Evolutionary conservation across 129 eudicot species (phyloP).

Genomic region (Flaveria sonorensis): DNA sequence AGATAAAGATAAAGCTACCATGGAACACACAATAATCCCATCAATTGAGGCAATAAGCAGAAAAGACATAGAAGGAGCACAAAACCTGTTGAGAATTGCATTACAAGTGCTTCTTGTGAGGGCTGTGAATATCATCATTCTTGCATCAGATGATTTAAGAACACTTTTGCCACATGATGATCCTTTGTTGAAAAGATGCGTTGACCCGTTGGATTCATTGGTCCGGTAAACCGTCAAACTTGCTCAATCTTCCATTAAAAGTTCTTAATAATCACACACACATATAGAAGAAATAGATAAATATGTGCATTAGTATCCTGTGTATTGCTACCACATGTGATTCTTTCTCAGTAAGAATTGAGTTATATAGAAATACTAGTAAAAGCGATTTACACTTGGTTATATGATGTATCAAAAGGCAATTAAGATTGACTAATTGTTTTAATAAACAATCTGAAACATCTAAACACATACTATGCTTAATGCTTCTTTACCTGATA

Average conservation of each 20-base stretch:
- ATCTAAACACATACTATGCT: not conserved
- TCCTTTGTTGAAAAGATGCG: constrained; percentile 66
- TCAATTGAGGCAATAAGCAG: constrained; percentile 60
- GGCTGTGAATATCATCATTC: constrained; percentile 60
- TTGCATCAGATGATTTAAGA: constrained; percentile 64
- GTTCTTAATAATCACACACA: constrained; percentile 14
- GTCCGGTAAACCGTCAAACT: constrained; percentile 58
- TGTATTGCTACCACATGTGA: constrained; percentile 1
- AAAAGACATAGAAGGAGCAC: constrained; percentile 57
- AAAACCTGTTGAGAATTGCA: constrained; percentile 58
- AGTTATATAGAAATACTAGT: not conserved
- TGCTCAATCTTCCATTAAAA: constrained; percentile 37
- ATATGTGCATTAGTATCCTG: constrained; percentile 9
- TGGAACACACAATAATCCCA: constrained; percentile 65
- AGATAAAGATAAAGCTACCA: constrained; percentile 44
- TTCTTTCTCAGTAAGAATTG: not conserved
- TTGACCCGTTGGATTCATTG: constrained; percentile 80
- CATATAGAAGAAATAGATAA: not conserved
- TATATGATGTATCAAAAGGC: not conserved
- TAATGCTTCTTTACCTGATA: not conserved
- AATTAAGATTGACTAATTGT: no score
- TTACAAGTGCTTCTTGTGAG: constrained; percentile 69
- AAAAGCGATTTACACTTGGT: not conserved
- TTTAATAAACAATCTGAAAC: no score
- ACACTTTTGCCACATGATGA: constrained; percentile 67